Evolutionary conservation across 2,329 filamentous ascomycete genomes (phyloP).

Genomic region (Fusarium denticulatum): DNA sequence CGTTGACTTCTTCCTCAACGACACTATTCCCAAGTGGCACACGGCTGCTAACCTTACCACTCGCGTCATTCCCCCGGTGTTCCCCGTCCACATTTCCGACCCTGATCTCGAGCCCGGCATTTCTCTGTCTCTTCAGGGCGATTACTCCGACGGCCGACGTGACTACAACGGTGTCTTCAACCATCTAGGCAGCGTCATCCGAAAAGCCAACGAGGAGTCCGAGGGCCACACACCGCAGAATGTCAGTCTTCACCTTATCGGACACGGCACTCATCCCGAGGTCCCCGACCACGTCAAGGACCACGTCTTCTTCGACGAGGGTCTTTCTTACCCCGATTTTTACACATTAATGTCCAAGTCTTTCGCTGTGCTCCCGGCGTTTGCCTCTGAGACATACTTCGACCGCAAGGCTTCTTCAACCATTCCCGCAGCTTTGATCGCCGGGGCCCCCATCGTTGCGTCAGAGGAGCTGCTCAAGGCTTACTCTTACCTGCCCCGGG

Average conservation of each 20-base stretch:
- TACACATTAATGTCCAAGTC: slow-evolving; percentile 36
- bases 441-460: slow-evolving; percentile 42
- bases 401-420: slow-evolving; percentile 46
- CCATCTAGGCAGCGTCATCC: slow-evolving; percentile 38
- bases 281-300: slow-evolving; percentile 37
- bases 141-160: slow-evolving; percentile 42
- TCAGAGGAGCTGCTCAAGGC: slow-evolving; percentile 38
- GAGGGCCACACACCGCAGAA: slow-evolving; percentile 13
- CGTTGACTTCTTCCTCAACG: slow-evolving; percentile 34
- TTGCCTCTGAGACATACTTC: slow-evolving; percentile 41
- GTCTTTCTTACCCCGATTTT: slow-evolving; percentile 43
- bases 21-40: slow-evolving; percentile 37
- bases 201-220: slow-evolving; percentile 25
- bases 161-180: slow-evolving; percentile 42
- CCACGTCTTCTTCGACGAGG: slow-evolving; percentile 39
- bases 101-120: slow-evolving; percentile 22
- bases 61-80: slow-evolving; percentile 42
- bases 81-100: slow-evolving; percentile 35
- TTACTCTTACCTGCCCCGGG: slow-evolving; percentile 41
- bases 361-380: slow-evolving; percentile 40
- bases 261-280: slow-evolving; percentile 38
- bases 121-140: slow-evolving; percentile 44
- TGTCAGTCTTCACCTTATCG: slow-evolving; percentile 41
- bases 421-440: slow-evolving; percentile 42
- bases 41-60: slow-evolving; percentile 25